Percentiles rank a stretch among this genome's conserved stretches.
Evolutionary conservation across 768 basidiomycete genomes (phyloP).

Genomic region (Termitomyces sp.): DNA sequence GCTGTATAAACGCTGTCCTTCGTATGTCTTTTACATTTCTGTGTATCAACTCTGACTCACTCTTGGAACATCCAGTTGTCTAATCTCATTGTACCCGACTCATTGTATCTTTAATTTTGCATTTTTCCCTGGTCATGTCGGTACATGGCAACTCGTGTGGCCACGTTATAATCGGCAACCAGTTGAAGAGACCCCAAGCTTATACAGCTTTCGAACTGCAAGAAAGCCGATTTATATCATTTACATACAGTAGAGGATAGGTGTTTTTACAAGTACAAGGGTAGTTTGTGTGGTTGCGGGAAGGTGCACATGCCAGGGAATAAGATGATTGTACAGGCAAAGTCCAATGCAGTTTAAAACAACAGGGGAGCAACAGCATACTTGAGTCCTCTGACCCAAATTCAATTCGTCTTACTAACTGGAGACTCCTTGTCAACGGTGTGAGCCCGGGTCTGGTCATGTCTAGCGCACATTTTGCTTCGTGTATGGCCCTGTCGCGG

Average conservation of each 20-base stretch:
- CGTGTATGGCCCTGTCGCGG: not conserved
- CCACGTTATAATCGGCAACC: not conserved
- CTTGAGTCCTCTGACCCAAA: not conserved
- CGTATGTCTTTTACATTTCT: conserved; percentile 47
- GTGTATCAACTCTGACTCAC: not conserved
- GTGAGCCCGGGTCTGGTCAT: not conserved
- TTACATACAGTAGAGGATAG: not conserved
- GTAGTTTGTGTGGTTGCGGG: not conserved
- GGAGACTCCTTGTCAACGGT: not conserved
- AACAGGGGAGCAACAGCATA: not conserved
- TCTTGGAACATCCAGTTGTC: conserved; percentile 17
- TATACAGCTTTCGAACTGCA: not conserved
- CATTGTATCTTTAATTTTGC: conserved; percentile 12
- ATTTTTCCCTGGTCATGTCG: not conserved
- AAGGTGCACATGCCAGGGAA: not conserved
- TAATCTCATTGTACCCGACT: conserved; percentile 11
- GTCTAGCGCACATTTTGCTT: not conserved
- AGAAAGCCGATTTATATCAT: not conserved
- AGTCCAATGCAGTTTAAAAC: not conserved
- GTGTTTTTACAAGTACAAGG: not conserved
- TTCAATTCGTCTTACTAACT: not conserved
- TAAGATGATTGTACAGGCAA: not conserved
- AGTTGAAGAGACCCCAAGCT: not conserved
- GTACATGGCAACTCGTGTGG: not conserved
- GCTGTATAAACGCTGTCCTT: conserved; percentile 92